A percentile compares a stretch with the other conserved stretches of the same genome.
Evolutionary conservation across 495 filamentous ascomycete species (phyloP).

Genomic region (Daldinia caldariorum): DNA sequence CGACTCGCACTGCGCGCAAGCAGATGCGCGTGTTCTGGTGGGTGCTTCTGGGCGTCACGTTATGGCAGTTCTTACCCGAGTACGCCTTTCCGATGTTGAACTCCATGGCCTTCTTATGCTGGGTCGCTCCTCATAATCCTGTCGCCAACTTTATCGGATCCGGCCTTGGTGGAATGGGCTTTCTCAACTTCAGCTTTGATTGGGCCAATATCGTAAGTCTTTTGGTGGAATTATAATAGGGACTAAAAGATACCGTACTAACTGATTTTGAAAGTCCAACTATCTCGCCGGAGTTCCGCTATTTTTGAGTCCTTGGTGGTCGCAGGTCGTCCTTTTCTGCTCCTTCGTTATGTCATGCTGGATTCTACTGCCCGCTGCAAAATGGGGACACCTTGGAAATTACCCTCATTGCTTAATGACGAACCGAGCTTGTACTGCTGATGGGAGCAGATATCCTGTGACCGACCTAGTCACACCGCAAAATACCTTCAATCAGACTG

Average conservation of each 20-base stretch:
- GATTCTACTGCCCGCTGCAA: slow-evolving; percentile 64
- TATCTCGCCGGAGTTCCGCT: slow-evolving; percentile 59
- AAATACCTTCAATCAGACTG: slow-evolving; percentile 63
- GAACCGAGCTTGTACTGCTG: slow-evolving; percentile 59
- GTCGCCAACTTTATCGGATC: slow-evolving; percentile 68
- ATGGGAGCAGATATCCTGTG: slow-evolving; percentile 61
- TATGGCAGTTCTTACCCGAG: slow-evolving; percentile 70
- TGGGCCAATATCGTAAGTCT: slow-evolving; percentile 61
- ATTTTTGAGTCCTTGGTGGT: slow-evolving; percentile 65
- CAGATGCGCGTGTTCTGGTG: slow-evolving; percentile 66
- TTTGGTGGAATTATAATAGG: not conserved
- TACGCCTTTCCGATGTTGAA: slow-evolving; percentile 65
- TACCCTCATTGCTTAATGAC: slow-evolving; percentile 65
- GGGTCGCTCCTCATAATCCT: slow-evolving; percentile 65
- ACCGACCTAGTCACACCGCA: slow-evolving; percentile 57
- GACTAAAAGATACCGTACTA: not conserved
- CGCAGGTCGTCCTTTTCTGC: slow-evolving; percentile 62
- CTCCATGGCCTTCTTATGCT: slow-evolving; percentile 69
- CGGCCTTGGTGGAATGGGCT: slow-evolving; percentile 67
- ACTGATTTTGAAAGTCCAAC: slow-evolving; percentile 40
- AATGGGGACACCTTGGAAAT: slow-evolving; percentile 63
- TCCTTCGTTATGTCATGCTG: slow-evolving; percentile 66
- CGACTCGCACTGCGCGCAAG: slow-evolving; percentile 58
- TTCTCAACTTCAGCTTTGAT: slow-evolving; percentile 65
- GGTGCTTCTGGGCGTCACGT: slow-evolving; percentile 58